Base-by-base conservation (phyloP, 2,329 filamentous ascomycete species). In the Phyllosticta citribraziliensis region DNA sequence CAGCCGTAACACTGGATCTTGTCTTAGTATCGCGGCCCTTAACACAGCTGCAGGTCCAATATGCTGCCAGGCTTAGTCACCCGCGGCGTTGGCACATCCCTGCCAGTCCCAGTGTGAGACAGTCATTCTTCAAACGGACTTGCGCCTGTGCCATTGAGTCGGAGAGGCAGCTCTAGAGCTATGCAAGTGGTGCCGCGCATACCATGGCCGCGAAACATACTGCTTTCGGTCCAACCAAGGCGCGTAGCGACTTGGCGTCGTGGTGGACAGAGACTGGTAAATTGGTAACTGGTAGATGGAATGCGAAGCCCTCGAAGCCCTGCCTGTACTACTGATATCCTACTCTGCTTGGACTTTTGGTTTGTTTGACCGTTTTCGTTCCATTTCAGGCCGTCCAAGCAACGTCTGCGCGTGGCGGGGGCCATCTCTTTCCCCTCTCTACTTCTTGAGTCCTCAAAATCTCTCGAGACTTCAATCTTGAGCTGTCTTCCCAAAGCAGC, bases 401-500 rank as follows among this genome's bases (percentile, higher is more conserved):
- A 61, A 61, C 59, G 54, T 30, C 55, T 58, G 55, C 60, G 60
- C 55, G 53, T 62, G 60, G 60, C 55, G 60, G 60, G 54, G 25
- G 24, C 22, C 50, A 50, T 51, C 60, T 52, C 57, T 52, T 24
- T 52, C 35, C 54, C 52, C 55, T 62, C 33, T 55, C 55, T 35
- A 53, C 35, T 40, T 24, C 47, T 50, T 35, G 59, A 61, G 55
- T 50, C 24, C 56, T 57, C 56, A 61, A 61, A 55, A 62, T 27
- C 55, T 55, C 52, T 51, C 56, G 55, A 57, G 55, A 52, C 59
- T 55, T 53, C 59, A 57, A 52, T 55, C 50, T 51, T 51, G 51
- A 62, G 60, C 51, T 54, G 50, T 62, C 60, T 58, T 62, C 69
- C 69, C 70, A 72, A 74, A 74, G 66, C 71, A 72, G 71, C 60